Percentiles rank a stretch among this genome's conserved stretches.
These are phyloP conservation scores for Phaeosphaeriaceae sp. DNA, from an alignment of 2,329 filamentous ascomycete genomes.

Conservation along the genomic window DNA sequence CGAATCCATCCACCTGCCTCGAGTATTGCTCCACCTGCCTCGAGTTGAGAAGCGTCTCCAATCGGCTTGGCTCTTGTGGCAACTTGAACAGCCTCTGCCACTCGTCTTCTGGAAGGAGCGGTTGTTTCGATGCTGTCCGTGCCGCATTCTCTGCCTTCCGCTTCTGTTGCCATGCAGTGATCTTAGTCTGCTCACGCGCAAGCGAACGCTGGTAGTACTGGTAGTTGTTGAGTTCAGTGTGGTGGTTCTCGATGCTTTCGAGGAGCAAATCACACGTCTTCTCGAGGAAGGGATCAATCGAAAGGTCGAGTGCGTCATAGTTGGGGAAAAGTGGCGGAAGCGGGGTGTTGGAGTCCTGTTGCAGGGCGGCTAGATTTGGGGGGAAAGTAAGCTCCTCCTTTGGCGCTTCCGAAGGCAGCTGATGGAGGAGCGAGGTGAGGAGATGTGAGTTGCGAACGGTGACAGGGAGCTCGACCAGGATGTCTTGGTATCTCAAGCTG, in stretches of 20 bases:
- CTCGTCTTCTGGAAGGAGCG: constrained; percentile 90
- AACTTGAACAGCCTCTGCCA: constrained; percentile 99
- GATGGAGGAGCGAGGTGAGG: constrained; percentile 92
- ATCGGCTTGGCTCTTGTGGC: constrained; percentile 87
- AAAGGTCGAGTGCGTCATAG: constrained; percentile 86
- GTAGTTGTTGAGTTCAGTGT: constrained; percentile 99
- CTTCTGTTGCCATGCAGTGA: constrained; percentile 95
- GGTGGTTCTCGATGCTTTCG: constrained; percentile 96
- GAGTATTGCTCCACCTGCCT: constrained; percentile 98
- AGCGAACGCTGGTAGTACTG: constrained; percentile 96
- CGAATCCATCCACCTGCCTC: constrained; percentile 95
- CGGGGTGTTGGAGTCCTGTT: constrained; percentile 65
- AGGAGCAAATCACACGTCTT: constrained; percentile 97
- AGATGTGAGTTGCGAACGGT: constrained; percentile 96
- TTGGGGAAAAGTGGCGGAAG: constrained; percentile 79
- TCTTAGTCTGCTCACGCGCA: constrained; percentile 93
- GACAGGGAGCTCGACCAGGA: constrained; percentile 88
- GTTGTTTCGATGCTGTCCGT: constrained; percentile 83
- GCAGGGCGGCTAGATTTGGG: constrained; percentile 77
- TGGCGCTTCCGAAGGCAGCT: constrained; percentile 74
- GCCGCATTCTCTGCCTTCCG: constrained; percentile 94
- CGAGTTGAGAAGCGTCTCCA: constrained; percentile 93
- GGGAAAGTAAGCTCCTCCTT: constrained; percentile 76
- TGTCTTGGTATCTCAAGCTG: constrained; percentile 91
- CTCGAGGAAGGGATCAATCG: constrained; percentile 96